Conservation (phyloP, 1,284 basidiomycete species). For the Earliella scabrosa region DNA sequence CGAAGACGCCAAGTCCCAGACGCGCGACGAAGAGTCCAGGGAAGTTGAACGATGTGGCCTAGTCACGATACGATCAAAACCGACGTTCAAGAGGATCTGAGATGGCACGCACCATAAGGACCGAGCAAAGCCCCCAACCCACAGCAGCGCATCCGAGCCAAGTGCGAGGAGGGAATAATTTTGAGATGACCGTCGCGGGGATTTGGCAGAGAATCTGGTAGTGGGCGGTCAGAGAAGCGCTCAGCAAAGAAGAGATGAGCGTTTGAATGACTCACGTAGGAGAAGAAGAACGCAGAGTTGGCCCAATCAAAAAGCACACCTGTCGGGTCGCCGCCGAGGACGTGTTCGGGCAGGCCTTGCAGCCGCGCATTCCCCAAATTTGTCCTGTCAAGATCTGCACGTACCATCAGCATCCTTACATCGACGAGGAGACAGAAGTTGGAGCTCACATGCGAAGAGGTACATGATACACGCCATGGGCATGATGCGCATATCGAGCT, state of each 20-base stretch:
- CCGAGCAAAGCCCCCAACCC: constrained; percentile 73
- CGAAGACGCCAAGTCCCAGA: constrained; percentile 69
- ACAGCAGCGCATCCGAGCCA: constrained; percentile 71
- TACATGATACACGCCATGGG: constrained; percentile 75
- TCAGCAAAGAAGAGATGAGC: not conserved
- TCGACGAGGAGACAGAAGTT: constrained; percentile 7
- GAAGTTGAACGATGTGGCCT: constrained; percentile 66
- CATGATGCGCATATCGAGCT: constrained; percentile 69
- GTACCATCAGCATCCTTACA: not conserved
- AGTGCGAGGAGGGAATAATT: constrained; percentile 64
- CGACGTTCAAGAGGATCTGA: too few species aligned
- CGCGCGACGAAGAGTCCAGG: constrained; percentile 60
- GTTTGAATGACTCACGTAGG: constrained; percentile 68
- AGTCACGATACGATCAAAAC: too few species aligned
- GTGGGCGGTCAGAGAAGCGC: not conserved
- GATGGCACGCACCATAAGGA: constrained; percentile 64
- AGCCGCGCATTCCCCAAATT: constrained; percentile 80
- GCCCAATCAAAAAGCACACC: constrained; percentile 75
- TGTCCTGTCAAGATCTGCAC: constrained; percentile 70
- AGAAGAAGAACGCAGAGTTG: constrained; percentile 76
- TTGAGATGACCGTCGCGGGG: constrained; percentile 69
- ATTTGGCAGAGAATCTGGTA: constrained; percentile 69
- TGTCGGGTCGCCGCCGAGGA: constrained; percentile 67
- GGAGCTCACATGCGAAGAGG: constrained; percentile 76
- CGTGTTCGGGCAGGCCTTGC: constrained; percentile 67